Evolutionary conservation across 768 basidiomycete species (phyloP), one percentile per base, ranked within the genome.

Genomic region (Rhizopogon sp.): DNA sequence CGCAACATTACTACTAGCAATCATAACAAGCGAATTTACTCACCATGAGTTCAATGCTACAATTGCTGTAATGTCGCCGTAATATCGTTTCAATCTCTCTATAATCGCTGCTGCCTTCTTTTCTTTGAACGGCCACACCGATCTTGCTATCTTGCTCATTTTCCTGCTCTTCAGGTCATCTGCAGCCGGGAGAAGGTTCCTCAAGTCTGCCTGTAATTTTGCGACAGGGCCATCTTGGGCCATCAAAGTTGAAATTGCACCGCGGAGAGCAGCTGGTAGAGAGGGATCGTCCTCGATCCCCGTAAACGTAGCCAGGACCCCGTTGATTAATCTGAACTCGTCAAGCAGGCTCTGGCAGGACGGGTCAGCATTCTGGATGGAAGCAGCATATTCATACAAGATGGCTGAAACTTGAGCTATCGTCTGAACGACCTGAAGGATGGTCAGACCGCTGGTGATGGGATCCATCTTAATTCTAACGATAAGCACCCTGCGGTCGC

Each of bases 101-200:
- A 11, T 2, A 4, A 46, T 33, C 3, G 1, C 31, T 14, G 6
- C 31, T 14, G 31, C 17, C 35, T 37, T 16, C 39, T 42, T 51
- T 50, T 55, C 39, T 14, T 55, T 55, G 39, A 52, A 55, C 2
- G 54, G 54, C 54, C 54, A 55, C 14, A 1, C 16, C 33, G 43
- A 13, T 42, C 2, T 52, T 4, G 20, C 7, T 7, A 2, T 20
- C 16, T 0, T 22, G 7, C 28, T 16, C 41, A 52, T 28, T 9
- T 25, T 22, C 22, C 28, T 43, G 4, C 43, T 44, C 29, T 8
- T 14, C 3, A 16, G 39, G 3, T 29, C 29, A 4, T 10, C 33
- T 4, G 25, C 25, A 25, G 3, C 25, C 1, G 50, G 47, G 5
- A 51, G 29, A 28, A 55, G 20, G 1, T 33, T 35, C 28, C 42